phyloP scores from a whole-genome alignment of 2,329 filamentous ascomycete species.

The Pezizomycotina sp. region DNA sequence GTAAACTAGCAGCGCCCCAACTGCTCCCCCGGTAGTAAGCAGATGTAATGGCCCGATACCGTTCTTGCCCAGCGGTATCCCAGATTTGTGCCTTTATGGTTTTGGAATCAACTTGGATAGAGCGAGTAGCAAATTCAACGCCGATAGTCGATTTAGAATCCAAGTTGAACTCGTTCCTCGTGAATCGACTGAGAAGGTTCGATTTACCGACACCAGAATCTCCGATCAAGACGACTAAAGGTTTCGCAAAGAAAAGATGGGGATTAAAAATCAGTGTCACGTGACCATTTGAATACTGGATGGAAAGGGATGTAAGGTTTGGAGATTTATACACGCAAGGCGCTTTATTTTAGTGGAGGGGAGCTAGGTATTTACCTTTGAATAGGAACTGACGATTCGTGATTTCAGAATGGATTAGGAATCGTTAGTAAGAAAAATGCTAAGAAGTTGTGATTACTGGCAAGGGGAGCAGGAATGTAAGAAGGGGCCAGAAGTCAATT shows the following conservation, averaged over 20 bases:
- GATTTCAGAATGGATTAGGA: constrained; percentile 4
- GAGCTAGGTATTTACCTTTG: constrained; percentile 52
- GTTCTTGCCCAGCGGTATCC: constrained; percentile 97
- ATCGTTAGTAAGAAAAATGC: constrained; percentile 7
- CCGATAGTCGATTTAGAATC: constrained; percentile 99
- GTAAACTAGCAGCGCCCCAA: constrained; percentile 93
- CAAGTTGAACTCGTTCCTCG: constrained; percentile 98
- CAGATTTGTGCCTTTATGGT: constrained; percentile 99
- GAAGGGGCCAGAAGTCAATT: constrained; percentile 10
- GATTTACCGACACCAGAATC: constrained; percentile 99
- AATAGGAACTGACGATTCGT: constrained; percentile 65
- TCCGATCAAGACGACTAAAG: constrained; percentile 64
- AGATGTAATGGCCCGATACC: constrained; percentile 96
- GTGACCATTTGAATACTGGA: neutral
- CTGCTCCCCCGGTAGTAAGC: constrained; percentile 97
- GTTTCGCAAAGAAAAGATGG: constrained; percentile 2
- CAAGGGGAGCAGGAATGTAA: constrained; percentile 21
- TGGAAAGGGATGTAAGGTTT: constrained; percentile 22
- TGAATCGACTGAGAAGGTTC: constrained; percentile 98
- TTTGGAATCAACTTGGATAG: constrained; percentile 97
- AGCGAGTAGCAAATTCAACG: constrained; percentile 96
- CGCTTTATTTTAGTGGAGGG: neutral
- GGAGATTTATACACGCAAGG: neutral
- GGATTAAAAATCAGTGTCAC: constrained; percentile 2
- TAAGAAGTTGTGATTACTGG: constrained; percentile 1